These are phyloP conservation scores for Chrysoporthe cubensis DNA, from an alignment of 2,329 filamentous ascomycete species.

Conservation along the genomic window DNA sequence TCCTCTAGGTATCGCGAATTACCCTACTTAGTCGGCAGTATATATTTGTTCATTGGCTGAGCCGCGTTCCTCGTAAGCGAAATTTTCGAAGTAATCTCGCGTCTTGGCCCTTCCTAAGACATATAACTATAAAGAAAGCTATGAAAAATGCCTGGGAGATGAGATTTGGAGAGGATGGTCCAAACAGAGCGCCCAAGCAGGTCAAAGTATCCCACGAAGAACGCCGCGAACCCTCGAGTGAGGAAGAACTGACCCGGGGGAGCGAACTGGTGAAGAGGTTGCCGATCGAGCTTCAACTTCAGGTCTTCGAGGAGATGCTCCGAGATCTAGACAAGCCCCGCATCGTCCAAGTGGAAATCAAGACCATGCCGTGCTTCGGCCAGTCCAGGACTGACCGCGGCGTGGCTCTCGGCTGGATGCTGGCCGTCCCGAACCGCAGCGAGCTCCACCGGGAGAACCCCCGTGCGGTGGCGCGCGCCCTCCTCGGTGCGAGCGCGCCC, in stretches of 20 bases:
- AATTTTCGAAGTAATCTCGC: too few species aligned
- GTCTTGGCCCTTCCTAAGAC: neutral
- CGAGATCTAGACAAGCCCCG: neutral
- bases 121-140: neutral
- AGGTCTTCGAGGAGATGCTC: neutral
- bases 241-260: neutral
- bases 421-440: neutral
- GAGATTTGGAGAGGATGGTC: neutral
- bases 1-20: too few species aligned
- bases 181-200: neutral
- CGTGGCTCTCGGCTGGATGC: neutral
- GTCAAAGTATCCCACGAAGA: neutral
- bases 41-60: too few species aligned
- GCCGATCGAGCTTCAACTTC: slow-evolving; percentile 1
- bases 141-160: neutral
- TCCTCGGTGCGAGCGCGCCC: neutral
- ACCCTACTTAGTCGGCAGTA: too few species aligned
- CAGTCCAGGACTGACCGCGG: neutral
- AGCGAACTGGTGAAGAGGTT: neutral
- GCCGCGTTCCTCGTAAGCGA: too few species aligned
- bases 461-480: neutral
- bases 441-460: neutral
- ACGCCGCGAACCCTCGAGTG: neutral
- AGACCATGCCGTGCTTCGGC: neutral
- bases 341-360: slow-evolving; percentile 8